Percentiles rank a stretch among this genome's conserved stretches.
Conservation (phyloP, 768 basidiomycete genomes). For the Leccinum incarnatum region DNA sequence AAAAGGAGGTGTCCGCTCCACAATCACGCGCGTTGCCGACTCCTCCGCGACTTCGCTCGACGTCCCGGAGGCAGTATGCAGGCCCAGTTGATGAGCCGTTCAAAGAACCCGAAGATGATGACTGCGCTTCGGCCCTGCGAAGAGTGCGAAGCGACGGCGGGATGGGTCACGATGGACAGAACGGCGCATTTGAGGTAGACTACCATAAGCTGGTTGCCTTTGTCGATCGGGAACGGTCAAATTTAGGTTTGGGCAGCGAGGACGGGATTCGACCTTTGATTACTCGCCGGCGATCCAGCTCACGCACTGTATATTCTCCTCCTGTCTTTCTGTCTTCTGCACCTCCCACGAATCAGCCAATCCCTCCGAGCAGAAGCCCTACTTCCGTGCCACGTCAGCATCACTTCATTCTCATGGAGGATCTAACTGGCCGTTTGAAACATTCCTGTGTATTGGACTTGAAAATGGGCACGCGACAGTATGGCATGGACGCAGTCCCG, state of each 20-base stretch:
- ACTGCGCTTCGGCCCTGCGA: conserved; percentile 42
- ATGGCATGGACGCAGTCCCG: conserved; percentile 90
- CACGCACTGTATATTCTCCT: conserved; percentile 35
- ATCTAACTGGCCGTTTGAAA: conserved; percentile 89
- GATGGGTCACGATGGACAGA: conserved; percentile 35
- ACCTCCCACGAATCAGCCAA: conserved; percentile 29
- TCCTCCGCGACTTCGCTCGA: conserved; percentile 13
- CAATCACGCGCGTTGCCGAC: conserved; percentile 33
- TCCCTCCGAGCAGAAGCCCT: conserved; percentile 38
- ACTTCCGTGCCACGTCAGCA: conserved; percentile 78
- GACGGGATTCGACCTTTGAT: conserved; percentile 26
- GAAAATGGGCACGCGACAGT: conserved; percentile 99
- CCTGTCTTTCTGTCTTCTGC: conserved; percentile 26
- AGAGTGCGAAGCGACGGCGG: conserved; percentile 65
- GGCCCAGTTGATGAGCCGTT: conserved; percentile 42
- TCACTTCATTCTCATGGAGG: conserved; percentile 99
- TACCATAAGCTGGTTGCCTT: conserved; percentile 26
- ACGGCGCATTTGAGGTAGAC: conserved; percentile 46
- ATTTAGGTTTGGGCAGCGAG: conserved; percentile 18
- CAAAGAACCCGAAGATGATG: conserved; percentile 40
- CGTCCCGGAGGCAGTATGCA: conserved; percentile 12
- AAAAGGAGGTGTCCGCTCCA: conserved; percentile 47
- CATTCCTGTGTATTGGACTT: conserved; percentile 94
- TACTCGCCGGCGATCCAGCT: conserved; percentile 42
- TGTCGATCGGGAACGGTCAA: conserved; percentile 17